phyloP scores from a whole-genome alignment of 1,284 basidiomycete genomes.

The Papiliotrema nemorosa region DNA sequence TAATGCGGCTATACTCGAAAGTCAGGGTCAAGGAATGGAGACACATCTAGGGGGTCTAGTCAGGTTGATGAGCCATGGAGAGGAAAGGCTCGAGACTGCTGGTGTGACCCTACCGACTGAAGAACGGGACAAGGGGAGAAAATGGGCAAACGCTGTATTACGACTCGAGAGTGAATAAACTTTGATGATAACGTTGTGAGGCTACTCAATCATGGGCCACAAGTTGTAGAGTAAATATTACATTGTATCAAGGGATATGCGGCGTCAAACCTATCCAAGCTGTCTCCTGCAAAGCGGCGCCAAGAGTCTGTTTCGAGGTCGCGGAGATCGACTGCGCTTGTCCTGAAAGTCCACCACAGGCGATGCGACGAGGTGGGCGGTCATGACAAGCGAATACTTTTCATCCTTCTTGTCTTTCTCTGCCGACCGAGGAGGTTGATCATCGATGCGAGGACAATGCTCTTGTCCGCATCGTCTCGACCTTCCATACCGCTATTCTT shows the following conservation, averaged over 20 bases:
- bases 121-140: slow-evolving; percentile 21
- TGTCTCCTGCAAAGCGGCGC: no score
- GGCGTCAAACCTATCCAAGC: background rate
- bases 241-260: background rate
- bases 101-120: slow-evolving; percentile 24
- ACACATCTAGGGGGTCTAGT: slow-evolving; percentile 85
- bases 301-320: no score
- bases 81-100: slow-evolving; percentile 66
- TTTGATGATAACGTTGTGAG: background rate
- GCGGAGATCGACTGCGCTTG: no score
- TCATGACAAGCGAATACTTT: no score
- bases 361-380: no score
- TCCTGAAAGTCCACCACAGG: no score
- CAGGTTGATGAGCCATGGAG: slow-evolving; percentile 83
- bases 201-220: no score
- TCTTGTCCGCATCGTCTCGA: background rate
- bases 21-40: slow-evolving; percentile 84
- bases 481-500: background rate
- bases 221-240: no score
- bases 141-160: slow-evolving; percentile 28
- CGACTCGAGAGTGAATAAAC: background rate
- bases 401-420: no score
- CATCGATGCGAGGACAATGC: slow-evolving; percentile 1
- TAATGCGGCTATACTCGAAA: slow-evolving; percentile 90
- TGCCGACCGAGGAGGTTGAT: no score